Evolutionary conservation across 345 rosid species (phyloP).

Genomic region (Corchorus olitorius): DNA sequence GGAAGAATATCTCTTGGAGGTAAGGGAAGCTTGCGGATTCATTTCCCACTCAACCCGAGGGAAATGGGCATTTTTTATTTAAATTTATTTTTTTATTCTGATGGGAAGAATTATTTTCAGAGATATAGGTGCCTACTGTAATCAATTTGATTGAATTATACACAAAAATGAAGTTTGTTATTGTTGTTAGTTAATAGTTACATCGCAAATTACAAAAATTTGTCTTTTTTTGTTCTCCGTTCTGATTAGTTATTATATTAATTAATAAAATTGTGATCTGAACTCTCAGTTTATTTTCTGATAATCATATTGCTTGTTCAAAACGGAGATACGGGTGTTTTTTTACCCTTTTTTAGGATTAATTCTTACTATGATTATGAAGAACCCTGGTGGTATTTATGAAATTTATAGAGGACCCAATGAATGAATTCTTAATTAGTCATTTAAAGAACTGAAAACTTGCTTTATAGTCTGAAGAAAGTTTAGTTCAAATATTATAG

Average conservation of each 20-base stretch:
- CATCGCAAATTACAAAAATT: neutral
- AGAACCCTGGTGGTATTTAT: neutral
- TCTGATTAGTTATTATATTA: neutral
- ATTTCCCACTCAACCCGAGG: conserved; percentile 3
- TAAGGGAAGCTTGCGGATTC: neutral
- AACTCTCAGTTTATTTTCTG: neutral
- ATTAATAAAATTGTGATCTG: neutral
- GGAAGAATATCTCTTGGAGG: neutral
- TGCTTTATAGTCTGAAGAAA: too few relatives aligned
- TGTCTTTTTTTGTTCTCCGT: neutral
- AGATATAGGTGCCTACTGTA: neutral
- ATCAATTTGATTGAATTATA: neutral
- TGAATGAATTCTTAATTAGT: neutral
- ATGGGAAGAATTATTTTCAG: neutral
- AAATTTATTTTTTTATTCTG: neutral
- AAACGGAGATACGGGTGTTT: neutral
- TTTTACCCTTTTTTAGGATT: neutral
- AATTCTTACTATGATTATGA: neutral
- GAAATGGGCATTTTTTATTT: neutral
- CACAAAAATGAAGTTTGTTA: neutral
- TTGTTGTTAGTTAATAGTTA: neutral
- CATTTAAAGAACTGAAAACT: neutral
- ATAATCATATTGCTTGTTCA: neutral
- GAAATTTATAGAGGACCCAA: neutral
- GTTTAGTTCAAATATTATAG: too few relatives aligned